phyloP scores from a whole-genome alignment of 805 yeast genomes.

The Yamadazyma philogaea region DNA sequence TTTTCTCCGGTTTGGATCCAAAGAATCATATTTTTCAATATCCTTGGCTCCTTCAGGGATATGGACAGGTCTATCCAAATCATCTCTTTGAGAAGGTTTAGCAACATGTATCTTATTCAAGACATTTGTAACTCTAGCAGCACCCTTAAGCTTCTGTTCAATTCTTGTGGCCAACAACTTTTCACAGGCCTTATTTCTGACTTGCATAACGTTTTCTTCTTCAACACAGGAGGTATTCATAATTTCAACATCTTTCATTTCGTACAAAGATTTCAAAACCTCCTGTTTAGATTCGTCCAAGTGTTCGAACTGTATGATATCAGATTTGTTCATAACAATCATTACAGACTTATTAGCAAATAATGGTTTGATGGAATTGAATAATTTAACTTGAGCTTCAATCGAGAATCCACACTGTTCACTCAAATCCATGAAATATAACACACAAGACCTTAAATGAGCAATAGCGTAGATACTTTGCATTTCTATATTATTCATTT shows the following conservation, averaged over 20 bases:
- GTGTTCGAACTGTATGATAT: constrained; percentile 82
- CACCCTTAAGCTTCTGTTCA: constrained; percentile 92
- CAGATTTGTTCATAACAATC: constrained; percentile 94
- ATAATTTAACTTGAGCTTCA: constrained; percentile 95
- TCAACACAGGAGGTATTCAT: constrained; percentile 91
- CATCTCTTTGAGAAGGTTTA: constrained; percentile 85
- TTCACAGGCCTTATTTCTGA: constrained; percentile 96
- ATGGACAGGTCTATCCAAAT: constrained; percentile 68
- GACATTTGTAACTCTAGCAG: constrained; percentile 83
- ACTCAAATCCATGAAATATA: constrained; percentile 96
- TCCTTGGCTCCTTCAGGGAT: constrained; percentile 74
- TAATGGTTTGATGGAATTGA: constrained; percentile 94
- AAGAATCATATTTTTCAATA: constrained; percentile 65
- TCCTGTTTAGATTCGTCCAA: constrained; percentile 72
- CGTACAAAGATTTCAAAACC: constrained; percentile 60
- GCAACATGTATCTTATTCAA: constrained; percentile 96
- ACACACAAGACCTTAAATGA: constrained; percentile 91
- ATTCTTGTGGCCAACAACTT: constrained; percentile 91
- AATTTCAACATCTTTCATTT: constrained; percentile 80
- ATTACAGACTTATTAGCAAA: constrained; percentile 95
- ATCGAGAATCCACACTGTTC: constrained; percentile 99
- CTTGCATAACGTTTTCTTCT: constrained; percentile 93
- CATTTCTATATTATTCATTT: constrained; percentile 99
- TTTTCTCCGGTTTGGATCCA: constrained; percentile 77
- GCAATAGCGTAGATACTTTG: constrained; percentile 99